phyloP scores from a whole-genome alignment of 2,329 filamentous ascomycete species.

The Fusarium sp. region DNA sequence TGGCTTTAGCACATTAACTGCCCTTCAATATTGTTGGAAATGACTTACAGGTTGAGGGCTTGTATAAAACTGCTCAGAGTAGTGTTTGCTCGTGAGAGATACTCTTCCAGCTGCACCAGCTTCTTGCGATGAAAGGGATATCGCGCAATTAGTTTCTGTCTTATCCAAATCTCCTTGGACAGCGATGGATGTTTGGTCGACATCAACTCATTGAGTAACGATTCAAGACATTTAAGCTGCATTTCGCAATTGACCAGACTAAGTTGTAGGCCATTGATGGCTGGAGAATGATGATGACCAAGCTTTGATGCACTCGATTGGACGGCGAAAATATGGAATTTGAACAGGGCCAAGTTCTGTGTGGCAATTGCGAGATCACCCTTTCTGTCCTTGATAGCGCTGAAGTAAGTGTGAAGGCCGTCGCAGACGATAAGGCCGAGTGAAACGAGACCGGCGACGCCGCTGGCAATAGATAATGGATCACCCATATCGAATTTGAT shows the following conservation, averaged over 20 bases:
- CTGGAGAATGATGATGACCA: background rate
- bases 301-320: background rate
- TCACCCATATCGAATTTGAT: background rate
- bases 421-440: background rate
- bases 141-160: fast-evolving
- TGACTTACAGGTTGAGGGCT: background rate
- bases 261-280: background rate
- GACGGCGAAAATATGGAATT: background rate
- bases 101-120: background rate
- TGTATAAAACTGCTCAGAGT: fast-evolving
- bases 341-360: fast-evolving
- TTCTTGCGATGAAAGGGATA: background rate
- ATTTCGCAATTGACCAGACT: background rate
- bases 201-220: fast-evolving
- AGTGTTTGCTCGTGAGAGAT: fast-evolving
- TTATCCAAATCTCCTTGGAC: fast-evolving
- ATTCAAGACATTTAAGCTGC: fast-evolving
- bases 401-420: background rate
- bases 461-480: background rate
- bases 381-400: fast-evolving
- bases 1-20: too few relatives aligned
- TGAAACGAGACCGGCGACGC: slow-evolving; percentile 7
- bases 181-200: fast-evolving
- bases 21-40: too few relatives aligned
- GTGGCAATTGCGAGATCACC: background rate